Evolutionary conservation across 352 stramenopile genomes (phyloP).

Genomic region (Phytophthora agathidicida): DNA sequence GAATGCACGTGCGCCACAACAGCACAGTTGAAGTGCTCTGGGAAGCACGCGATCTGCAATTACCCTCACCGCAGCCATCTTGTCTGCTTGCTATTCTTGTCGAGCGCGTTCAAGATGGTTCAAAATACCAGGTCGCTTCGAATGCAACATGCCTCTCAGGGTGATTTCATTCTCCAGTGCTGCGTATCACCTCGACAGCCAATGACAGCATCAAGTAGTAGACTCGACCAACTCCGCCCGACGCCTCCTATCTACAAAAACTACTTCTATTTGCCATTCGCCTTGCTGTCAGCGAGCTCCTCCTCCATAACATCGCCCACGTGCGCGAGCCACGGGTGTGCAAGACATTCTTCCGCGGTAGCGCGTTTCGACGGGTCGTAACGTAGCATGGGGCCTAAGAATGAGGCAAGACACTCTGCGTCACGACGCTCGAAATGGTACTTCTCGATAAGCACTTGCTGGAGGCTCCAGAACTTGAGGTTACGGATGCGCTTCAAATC

Average conservation of each 20-base stretch:
- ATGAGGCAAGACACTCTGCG: constrained; percentile 91
- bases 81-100: constrained; percentile 33
- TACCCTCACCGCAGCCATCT: constrained; percentile 14
- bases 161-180: constrained; percentile 21
- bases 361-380: constrained; percentile 87
- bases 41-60: background rate
- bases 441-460: constrained; percentile 97
- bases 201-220: background rate
- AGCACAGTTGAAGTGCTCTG: constrained; percentile 1
- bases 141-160: constrained; percentile 25
- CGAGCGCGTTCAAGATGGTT: constrained; percentile 1
- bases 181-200: constrained; percentile 1
- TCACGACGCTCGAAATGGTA: constrained; percentile 93
- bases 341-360: constrained; percentile 93
- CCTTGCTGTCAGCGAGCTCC: constrained; percentile 2
- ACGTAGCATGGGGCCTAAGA: constrained; percentile 95
- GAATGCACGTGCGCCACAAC: background rate
- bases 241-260: constrained; percentile 32
- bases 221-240: background rate
- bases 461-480: constrained; percentile 98
- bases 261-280: constrained; percentile 16
- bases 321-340: constrained; percentile 93
- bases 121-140: constrained; percentile 26
- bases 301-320: constrained; percentile 22
- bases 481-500: constrained; percentile 98